phyloP scores from a whole-genome alignment of 2,329 filamentous ascomycete genomes.

The Myriosclerotinia curreyana region DNA sequence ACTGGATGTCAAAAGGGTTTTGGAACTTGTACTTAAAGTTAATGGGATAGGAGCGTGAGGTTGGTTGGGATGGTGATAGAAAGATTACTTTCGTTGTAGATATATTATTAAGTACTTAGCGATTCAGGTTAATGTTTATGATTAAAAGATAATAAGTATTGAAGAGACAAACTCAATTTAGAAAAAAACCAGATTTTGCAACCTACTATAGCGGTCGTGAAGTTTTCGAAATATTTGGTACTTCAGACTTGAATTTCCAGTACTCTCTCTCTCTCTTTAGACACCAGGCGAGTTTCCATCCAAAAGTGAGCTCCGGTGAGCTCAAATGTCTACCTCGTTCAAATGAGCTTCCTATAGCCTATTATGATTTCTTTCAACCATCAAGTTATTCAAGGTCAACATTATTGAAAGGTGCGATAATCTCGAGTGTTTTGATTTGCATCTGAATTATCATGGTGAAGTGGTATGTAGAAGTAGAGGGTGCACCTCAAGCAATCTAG shows the following conservation, averaged over 20 bases:
- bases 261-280: too few relatives aligned
- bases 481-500: too few relatives aligned
- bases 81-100: slow-evolving; percentile 9
- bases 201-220: background rate
- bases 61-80: background rate
- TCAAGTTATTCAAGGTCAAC: background rate
- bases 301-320: background rate
- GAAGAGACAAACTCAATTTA: background rate
- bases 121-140: background rate
- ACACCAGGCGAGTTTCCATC: too few relatives aligned
- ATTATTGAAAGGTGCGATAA: too few relatives aligned
- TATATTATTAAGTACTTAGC: background rate
- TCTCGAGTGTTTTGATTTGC: too few relatives aligned
- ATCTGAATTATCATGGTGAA: too few relatives aligned
- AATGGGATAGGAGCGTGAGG: background rate
- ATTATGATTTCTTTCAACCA: background rate
- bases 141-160: slow-evolving; percentile 1
- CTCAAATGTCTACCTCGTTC: background rate
- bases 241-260: background rate
- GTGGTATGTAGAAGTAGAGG: too few relatives aligned
- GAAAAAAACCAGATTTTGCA: background rate
- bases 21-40: slow-evolving; percentile 14
- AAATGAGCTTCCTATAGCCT: background rate
- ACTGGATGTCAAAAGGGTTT: slow-evolving; percentile 17
- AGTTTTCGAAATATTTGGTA: background rate